Evolutionary conservation across 768 basidiomycete genomes (phyloP).

Genomic region (Atractiella rhizophila): DNA sequence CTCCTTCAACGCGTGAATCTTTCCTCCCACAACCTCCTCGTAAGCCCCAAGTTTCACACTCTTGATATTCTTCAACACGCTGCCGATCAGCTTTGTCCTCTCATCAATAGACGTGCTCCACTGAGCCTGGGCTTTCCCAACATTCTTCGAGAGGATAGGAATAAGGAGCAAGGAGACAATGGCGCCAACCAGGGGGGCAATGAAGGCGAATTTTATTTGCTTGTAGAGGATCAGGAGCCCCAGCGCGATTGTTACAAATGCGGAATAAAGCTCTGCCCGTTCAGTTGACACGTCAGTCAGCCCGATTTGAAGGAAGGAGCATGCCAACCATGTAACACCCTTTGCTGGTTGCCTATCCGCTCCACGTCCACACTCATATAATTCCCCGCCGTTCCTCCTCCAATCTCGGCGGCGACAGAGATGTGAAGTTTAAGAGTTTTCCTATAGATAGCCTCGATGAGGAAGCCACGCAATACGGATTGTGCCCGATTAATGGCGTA

Average conservation of each 20-base stretch:
- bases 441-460: constrained; percentile 3
- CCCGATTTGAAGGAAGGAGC: no score
- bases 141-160: not conserved
- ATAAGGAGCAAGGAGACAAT: constrained; percentile 1
- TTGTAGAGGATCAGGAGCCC: constrained; percentile 6
- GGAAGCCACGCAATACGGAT: constrained; percentile 1
- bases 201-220: not conserved
- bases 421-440: constrained; percentile 1
- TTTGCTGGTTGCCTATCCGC: constrained; percentile 1
- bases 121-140: not conserved
- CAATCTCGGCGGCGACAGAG: constrained; percentile 2
- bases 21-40: constrained; percentile 1
- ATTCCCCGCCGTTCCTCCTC: not conserved
- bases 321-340: constrained; percentile 4
- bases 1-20: not conserved
- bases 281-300: no score
- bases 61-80: constrained; percentile 4
- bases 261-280: constrained; percentile 5
- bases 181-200: constrained; percentile 1
- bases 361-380: constrained; percentile 6
- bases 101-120: constrained; percentile 1
- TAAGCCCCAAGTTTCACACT: constrained; percentile 8
- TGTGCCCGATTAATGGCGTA: no score
- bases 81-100: constrained; percentile 3
- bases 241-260: constrained; percentile 2